Evolutionary conservation across 257 asterid genomes (phyloP), one percentile per base, ranked within the genome.

Genomic region (Solanum sejunctum): DNA sequence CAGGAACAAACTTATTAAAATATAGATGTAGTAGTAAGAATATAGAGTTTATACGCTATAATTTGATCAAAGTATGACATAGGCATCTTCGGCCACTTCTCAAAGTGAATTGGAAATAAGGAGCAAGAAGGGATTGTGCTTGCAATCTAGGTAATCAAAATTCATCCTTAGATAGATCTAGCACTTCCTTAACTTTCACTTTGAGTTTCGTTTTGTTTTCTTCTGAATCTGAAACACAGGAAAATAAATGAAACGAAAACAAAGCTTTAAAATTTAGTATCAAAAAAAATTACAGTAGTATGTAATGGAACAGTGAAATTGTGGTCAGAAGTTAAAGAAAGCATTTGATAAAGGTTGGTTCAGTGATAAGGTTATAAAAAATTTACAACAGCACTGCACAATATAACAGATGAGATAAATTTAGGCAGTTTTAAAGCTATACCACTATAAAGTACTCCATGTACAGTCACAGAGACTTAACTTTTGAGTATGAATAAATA

Each of bases 311-410:
- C 58, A 32, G 17, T 80, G 17, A 85, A 58, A 43, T 51, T 85
- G 41, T 49, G 84, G 52, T 85, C 87, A 80, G 84, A 80, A 83
- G 82, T 85, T 26, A 55, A 55, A 63, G 75, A 85, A 18, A 47
- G 84, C 87, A 11, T 47, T 23, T 23, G 60, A 45, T 39, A 39
- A 71, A 3, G 75, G 67, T 21, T 85, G 73, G 87, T 32, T 80
- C 47, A 85, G 66, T 63, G 85, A 85, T 41, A 85, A 85, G 23
- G 82, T 85, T 9, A 80, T 57, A 1, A 26, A 1, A 2, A 26
- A 26, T 26, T 26, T 26, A 26, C 26, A 26, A 26, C 26, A 26
- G 26, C 26, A 26, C 28, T 26, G 28, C 28, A 26, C 28, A 26
- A 26, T 26, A 26, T 26, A 26, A 26, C 26, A 26, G 26, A 26